Percentiles rank a stretch among this genome's conserved stretches.
Evolutionary conservation across 352 stramenopile species (phyloP).

Genomic region (Phytophthora vignae): DNA sequence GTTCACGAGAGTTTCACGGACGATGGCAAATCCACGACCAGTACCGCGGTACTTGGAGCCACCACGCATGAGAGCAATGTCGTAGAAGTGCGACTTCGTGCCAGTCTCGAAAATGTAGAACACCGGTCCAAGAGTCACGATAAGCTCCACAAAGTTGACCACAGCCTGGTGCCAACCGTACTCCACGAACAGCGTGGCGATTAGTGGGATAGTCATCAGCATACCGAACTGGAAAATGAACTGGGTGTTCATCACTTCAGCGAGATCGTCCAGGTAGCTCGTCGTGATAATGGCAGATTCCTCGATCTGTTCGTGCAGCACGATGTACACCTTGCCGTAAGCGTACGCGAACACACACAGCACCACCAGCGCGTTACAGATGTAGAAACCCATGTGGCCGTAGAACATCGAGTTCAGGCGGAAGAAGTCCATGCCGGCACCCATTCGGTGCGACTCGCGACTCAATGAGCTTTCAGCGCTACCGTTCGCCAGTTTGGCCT

Average conservation of each 20-base stretch:
- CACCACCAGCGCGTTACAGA: constrained; percentile 84
- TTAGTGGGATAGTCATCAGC: constrained; percentile 88
- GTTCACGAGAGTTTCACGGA: constrained; percentile 85
- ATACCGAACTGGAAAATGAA: constrained; percentile 92
- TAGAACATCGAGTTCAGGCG: constrained; percentile 92
- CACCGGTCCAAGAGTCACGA: constrained; percentile 83
- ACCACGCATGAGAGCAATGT: constrained; percentile 87
- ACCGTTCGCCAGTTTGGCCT: constrained; percentile 88
- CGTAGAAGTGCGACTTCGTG: constrained; percentile 88
- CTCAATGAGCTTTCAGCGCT: constrained; percentile 83
- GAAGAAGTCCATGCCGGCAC: constrained; percentile 88
- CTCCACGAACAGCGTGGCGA: constrained; percentile 85
- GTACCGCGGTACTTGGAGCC: constrained; percentile 89
- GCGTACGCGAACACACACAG: constrained; percentile 84
- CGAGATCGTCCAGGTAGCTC: constrained; percentile 72
- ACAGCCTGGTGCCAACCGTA: constrained; percentile 85
- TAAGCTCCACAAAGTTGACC: constrained; percentile 81
- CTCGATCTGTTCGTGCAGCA: constrained; percentile 78
- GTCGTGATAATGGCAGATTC: constrained; percentile 82
- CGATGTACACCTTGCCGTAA: constrained; percentile 90
- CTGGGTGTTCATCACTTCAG: constrained; percentile 84
- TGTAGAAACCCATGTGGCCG: constrained; percentile 91
- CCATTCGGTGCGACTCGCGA: constrained; percentile 86
- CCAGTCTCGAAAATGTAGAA: constrained; percentile 92
- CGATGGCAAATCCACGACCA: constrained; percentile 85